These are phyloP conservation scores for Sabuloglossum arenarium DNA, from an alignment of 495 filamentous ascomycete genomes.

Conservation along the genomic window DNA sequence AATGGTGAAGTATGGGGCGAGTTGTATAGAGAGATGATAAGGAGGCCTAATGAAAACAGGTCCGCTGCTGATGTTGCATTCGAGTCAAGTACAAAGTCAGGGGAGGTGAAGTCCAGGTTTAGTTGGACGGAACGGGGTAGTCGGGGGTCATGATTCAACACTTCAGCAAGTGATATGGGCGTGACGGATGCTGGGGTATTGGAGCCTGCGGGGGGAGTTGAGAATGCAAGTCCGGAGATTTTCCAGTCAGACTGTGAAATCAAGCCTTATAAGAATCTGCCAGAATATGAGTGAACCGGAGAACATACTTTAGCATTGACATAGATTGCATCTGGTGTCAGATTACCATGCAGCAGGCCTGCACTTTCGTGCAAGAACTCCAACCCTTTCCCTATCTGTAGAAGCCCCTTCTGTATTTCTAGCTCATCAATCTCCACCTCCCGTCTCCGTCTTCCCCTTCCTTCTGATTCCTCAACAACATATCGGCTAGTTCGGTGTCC, in stretches of 20 bases:
- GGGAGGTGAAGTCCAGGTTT: constrained; percentile 80
- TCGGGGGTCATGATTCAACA: constrained; percentile 67
- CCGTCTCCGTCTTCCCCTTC: constrained; percentile 40
- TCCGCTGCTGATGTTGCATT: constrained; percentile 63
- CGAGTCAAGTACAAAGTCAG: constrained; percentile 79
- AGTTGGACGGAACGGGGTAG: constrained; percentile 69
- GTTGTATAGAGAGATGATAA: constrained; percentile 83
- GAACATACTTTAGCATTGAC: constrained; percentile 67
- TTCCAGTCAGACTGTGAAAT: constrained; percentile 76
- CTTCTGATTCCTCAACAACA: constrained; percentile 63
- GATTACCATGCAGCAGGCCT: constrained; percentile 76
- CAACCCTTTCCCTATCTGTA: constrained; percentile 83
- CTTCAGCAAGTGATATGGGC: constrained; percentile 62
- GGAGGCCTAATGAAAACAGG: constrained; percentile 78
- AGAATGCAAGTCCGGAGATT: constrained; percentile 80
- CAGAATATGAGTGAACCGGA: not conserved
- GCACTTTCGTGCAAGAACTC: constrained; percentile 96
- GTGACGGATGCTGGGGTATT: constrained; percentile 44
- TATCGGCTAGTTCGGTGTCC: constrained; percentile 55
- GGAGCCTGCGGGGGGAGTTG: constrained; percentile 50
- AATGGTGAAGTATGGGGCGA: constrained; percentile 75
- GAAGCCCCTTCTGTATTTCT: constrained; percentile 86
- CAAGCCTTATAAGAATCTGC: not conserved
- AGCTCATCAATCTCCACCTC: constrained; percentile 93
- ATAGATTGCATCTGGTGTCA: constrained; percentile 88